Evolutionary conservation across 2,329 filamentous ascomycete species (phyloP).

Genomic region (Aspergillus quadricinctus): DNA sequence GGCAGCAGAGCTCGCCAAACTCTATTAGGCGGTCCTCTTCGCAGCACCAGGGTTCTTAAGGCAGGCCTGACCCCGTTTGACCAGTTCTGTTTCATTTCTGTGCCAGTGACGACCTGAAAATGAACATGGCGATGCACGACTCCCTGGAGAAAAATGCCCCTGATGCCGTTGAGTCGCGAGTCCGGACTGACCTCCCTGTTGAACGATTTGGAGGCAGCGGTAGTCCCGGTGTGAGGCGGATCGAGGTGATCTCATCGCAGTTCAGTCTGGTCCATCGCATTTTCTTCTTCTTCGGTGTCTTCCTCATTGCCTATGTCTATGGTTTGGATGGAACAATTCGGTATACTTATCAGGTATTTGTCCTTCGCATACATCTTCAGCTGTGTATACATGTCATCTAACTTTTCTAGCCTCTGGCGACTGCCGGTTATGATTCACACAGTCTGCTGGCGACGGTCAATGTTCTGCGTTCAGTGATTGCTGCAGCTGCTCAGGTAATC

Average conservation of each 20-base stretch:
- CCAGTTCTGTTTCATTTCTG: background rate
- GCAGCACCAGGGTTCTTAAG: background rate
- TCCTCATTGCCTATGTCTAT: slow-evolving; percentile 62
- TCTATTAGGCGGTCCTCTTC: background rate
- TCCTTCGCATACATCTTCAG: background rate
- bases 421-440: slow-evolving; percentile 49
- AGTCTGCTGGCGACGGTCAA: slow-evolving; percentile 57
- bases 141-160: background rate
- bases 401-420: slow-evolving; percentile 48
- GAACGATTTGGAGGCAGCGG: background rate
- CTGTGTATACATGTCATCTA: background rate
- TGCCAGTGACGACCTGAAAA: background rate
- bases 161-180: background rate
- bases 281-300: slow-evolving; percentile 57
- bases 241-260: slow-evolving; percentile 7
- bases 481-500: slow-evolving; percentile 50
- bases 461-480: slow-evolving; percentile 56
- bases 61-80: background rate
- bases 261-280: slow-evolving; percentile 43
- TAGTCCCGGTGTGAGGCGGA: slow-evolving; percentile 8
- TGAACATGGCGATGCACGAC: background rate
- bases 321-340: slow-evolving; percentile 57
- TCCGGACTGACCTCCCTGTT: background rate
- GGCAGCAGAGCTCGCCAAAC: background rate
- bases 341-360: slow-evolving; percentile 43